Percentiles rank a stretch among this genome's conserved stretches.
phyloP scores from a whole-genome alignment of 2,329 filamentous ascomycete species.

The Didymella lethalis region DNA sequence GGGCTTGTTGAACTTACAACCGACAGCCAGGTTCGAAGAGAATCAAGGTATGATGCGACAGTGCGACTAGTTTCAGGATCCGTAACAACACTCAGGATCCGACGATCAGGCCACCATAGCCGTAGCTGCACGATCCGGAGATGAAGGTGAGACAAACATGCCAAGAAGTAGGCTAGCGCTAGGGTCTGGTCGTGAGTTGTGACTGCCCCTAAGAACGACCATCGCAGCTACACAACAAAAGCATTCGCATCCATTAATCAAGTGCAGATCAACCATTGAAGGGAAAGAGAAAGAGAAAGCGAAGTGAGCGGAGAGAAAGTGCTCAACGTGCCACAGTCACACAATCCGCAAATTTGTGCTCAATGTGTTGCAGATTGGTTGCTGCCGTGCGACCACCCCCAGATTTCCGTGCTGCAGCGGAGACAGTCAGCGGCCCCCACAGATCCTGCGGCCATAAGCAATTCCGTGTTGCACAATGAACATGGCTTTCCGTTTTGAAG shows the following conservation, averaged over 20 bases:
- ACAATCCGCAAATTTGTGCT: background rate
- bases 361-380: background rate
- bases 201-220: background rate
- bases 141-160: background rate
- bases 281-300: background rate
- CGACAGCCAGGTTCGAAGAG: background rate
- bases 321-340: background rate
- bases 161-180: background rate
- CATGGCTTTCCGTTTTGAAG: conserved; percentile 6
- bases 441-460: conserved; percentile 6
- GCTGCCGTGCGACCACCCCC: conserved; percentile 18
- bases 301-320: background rate
- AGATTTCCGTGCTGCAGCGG: conserved; percentile 1
- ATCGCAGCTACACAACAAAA: background rate
- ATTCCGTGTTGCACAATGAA: conserved; percentile 5
- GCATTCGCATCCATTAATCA: background rate
- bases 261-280: background rate
- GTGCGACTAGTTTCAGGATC: background rate
- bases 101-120: background rate
- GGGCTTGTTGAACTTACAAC: background rate
- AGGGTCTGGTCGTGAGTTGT: background rate
- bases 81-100: background rate
- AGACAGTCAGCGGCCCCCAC: conserved; percentile 5
- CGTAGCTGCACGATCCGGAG: background rate
- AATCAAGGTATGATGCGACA: background rate